Evolutionary conservation across 2,329 filamentous ascomycete species (phyloP).

Genomic region (Phialocephala sp.): DNA sequence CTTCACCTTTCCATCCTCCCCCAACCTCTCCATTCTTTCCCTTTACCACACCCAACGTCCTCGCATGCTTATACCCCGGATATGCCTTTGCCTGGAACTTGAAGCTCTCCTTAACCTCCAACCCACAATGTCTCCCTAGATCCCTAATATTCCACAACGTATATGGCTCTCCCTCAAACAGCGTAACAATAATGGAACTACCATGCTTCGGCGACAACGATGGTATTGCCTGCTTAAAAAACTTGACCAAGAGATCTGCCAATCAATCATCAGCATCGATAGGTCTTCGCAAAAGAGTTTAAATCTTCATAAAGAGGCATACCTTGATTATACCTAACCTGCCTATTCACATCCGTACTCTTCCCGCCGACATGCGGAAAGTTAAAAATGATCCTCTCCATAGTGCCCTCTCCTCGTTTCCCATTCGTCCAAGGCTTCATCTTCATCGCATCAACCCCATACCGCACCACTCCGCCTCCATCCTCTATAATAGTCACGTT

Average conservation of each 20-base stretch:
- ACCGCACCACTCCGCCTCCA: slow-evolving; percentile 54
- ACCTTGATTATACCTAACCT: slow-evolving; percentile 87
- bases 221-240: slow-evolving; percentile 62
- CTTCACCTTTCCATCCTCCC: slow-evolving; percentile 57
- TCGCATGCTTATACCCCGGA: slow-evolving; percentile 74
- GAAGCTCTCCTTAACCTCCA: slow-evolving; percentile 74
- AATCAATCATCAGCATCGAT: slow-evolving; percentile 18
- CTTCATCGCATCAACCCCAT: slow-evolving; percentile 71
- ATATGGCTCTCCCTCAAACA: slow-evolving; percentile 95
- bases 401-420: slow-evolving; percentile 45
- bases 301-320: slow-evolving; percentile 6
- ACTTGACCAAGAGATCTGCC: slow-evolving; percentile 68
- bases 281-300: neutral
- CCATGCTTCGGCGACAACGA: slow-evolving; percentile 55
- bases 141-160: slow-evolving; percentile 94
- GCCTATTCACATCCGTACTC: slow-evolving; percentile 89
- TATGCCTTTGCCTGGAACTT: slow-evolving; percentile 70
- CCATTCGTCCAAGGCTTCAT: slow-evolving; percentile 53
- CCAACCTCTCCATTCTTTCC: slow-evolving; percentile 52
- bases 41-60: slow-evolving; percentile 71
- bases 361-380: slow-evolving; percentile 96
- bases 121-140: slow-evolving; percentile 77
- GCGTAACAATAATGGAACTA: slow-evolving; percentile 74
- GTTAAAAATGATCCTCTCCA: slow-evolving; percentile 89
- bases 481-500: slow-evolving; percentile 60